Base-by-base conservation (phyloP, 331 rosid genomes). In the Quercus phellos region DNA sequence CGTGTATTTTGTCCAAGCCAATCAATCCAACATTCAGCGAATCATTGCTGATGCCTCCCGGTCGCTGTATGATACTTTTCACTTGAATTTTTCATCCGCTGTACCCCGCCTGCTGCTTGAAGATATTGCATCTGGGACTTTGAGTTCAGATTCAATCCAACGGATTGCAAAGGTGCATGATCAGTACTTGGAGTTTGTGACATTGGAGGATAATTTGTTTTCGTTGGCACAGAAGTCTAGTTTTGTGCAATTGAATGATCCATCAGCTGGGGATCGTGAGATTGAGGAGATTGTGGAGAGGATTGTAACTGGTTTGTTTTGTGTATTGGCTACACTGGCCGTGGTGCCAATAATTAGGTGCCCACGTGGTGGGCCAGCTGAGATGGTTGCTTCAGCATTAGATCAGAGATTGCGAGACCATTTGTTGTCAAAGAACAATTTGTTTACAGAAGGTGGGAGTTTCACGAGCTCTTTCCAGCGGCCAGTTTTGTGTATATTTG, bases 171-270 rank as follows among this genome's bases (percentile, higher is more conserved):
- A 90, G 87, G 95, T 93, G 51, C 98, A 93, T 34, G 98, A 93
- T 82, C 98, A 93, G 87, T 93, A 93, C 74, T 84, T 93, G 76
- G 98, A 93, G 85, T 93, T 91, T 78, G 95, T 93, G 18, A 91
- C 98, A 0, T 78, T 93, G 10, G 98, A 93, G 56, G 97, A 93
- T 68, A 87, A 90, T 70, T 77, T 93, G 30, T 93, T 93, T 69
- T 91, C 98, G 2, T 81, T 93, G 81, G 92, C 91, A 32, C 88
- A 91, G 82, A 86, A 86, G 74, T 83, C 90, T 61, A 85, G 81
- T 61, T 93, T 85, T 73, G 86, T 90, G 70, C 97, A 91, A 74
- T 79, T 93, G 42, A 93, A 93, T 50, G 97, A 93, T 77, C 97
- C 98, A 8, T 88, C 94, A 0, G 98, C 97, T 8, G 97, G 97